These are phyloP conservation scores for Pichia sp. DNA, from an alignment of 1,139 yeast species.

Conservation along the genomic window DNA sequence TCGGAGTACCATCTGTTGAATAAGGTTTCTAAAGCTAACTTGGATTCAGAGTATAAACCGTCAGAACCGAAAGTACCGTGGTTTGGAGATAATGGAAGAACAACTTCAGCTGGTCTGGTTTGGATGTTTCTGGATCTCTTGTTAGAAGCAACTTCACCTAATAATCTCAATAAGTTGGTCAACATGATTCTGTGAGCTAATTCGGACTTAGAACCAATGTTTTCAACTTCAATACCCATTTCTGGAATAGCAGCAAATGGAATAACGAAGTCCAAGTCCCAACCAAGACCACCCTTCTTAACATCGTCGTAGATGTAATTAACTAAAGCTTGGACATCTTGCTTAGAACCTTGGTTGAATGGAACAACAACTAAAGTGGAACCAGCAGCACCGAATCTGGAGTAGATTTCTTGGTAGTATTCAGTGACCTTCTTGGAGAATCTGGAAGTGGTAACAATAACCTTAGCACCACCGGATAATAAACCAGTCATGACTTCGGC, in stretches of 20 bases:
- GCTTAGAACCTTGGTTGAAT: constrained; percentile 96
- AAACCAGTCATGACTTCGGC: constrained; percentile 96
- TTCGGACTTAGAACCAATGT: constrained; percentile 92
- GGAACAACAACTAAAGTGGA: constrained; percentile 95
- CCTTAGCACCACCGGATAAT: constrained; percentile 97
- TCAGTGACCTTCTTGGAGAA: constrained; percentile 94
- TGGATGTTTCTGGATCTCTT: constrained; percentile 73
- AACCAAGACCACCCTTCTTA: constrained; percentile 90
- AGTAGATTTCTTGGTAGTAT: constrained; percentile 90
- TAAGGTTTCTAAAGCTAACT: constrained; percentile 89
- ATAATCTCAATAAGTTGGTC: constrained; percentile 87
- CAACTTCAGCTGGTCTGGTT: constrained; percentile 98
- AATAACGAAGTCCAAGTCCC: constrained; percentile 95
- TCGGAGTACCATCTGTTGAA: constrained; percentile 99
- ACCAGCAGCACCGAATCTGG: constrained; percentile 90
- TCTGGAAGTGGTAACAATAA: constrained; percentile 93
- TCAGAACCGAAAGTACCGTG: constrained; percentile 99
- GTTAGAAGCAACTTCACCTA: constrained; percentile 86
- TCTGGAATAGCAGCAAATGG: constrained; percentile 99
- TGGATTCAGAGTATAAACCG: constrained; percentile 97
- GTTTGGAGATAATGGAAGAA: constrained; percentile 95
- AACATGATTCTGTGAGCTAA: constrained; percentile 98
- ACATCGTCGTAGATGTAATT: constrained; percentile 80
- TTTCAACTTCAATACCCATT: constrained; percentile 93
- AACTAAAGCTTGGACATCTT: constrained; percentile 85